These are phyloP conservation scores for Zychaea mexicana DNA, from an alignment of 371 early-diverging fungal species.

Conservation along the genomic window DNA sequence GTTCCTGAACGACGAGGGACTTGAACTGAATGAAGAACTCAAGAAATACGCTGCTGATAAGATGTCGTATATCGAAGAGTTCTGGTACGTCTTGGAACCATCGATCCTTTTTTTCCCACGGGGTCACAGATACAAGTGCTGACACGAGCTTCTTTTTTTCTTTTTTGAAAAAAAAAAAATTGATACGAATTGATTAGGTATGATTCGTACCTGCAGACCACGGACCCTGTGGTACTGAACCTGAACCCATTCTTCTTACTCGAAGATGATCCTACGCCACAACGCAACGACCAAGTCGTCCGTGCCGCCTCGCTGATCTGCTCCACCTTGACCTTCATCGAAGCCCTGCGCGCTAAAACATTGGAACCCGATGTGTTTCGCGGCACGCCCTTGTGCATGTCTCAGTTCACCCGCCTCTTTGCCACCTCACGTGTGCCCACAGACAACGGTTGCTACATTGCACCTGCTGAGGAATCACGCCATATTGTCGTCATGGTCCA, in stretches of 20 bases:
- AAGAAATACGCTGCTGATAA: conserved; percentile 61
- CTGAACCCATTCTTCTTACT: conserved; percentile 56
- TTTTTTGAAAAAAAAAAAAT: no score
- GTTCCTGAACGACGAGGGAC: conserved; percentile 76
- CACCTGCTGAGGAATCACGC: conserved; percentile 44
- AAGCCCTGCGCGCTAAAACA: conserved; percentile 45
- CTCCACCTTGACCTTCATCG: conserved; percentile 57
- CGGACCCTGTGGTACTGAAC: conserved; percentile 52
- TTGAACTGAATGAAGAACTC: conserved; percentile 77
- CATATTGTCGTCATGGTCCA: conserved; percentile 70
- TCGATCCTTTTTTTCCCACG: conserved; percentile 1
- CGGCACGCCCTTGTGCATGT: conserved; percentile 69
- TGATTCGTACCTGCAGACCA: conserved; percentile 49
- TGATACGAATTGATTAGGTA: no score
- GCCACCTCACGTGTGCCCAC: conserved; percentile 64
- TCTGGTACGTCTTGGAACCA: conserved; percentile 37
- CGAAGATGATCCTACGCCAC: conserved; percentile 57
- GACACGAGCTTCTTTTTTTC: not conserved
- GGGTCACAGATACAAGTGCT: not conserved
- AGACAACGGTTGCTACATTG: conserved; percentile 53
- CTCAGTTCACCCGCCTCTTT: conserved; percentile 65
- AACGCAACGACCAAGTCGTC: conserved; percentile 51
- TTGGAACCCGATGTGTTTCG: conserved; percentile 69
- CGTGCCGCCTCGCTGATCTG: conserved; percentile 53
- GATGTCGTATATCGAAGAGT: conserved; percentile 59